These are phyloP conservation scores for Scytalidium lignicola DNA, from an alignment of 2,329 filamentous ascomycete genomes.

Conservation along the genomic window DNA sequence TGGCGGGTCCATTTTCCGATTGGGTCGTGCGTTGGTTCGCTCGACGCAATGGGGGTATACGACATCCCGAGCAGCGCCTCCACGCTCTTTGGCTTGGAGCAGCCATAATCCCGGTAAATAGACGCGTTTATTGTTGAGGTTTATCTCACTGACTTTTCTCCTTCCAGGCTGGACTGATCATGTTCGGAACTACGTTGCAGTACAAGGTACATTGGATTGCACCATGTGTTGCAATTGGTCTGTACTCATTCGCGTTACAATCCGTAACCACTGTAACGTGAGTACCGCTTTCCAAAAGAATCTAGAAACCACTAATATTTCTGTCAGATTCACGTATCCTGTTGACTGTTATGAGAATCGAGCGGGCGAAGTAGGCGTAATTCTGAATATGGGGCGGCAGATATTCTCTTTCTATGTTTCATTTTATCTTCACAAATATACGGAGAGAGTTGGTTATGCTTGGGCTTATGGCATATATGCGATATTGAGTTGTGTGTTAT, in stretches of 20 bases:
- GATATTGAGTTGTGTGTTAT: not conserved
- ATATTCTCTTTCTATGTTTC: not conserved
- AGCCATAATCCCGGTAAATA: not conserved
- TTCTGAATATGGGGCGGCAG: not conserved
- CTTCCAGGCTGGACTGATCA: not conserved
- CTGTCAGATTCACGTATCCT: not conserved
- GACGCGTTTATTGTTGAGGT: no score
- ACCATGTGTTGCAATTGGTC: not conserved
- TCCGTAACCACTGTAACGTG: not conserved
- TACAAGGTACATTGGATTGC: not conserved
- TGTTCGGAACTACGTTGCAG: not conserved
- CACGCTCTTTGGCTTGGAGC: not conserved
- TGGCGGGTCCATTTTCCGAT: not conserved
- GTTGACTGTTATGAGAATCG: not conserved
- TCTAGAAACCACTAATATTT: not conserved
- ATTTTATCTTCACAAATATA: not conserved
- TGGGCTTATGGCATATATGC: not conserved
- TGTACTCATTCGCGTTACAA: not conserved
- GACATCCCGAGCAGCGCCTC: slow-evolving; percentile 31
- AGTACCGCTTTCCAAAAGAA: not conserved
- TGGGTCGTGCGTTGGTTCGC: slow-evolving; percentile 21
- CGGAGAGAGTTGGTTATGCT: not conserved
- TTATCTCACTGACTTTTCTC: not conserved
- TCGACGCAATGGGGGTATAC: slow-evolving; percentile 18
- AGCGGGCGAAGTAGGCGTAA: not conserved